Percentiles rank a stretch among this genome's conserved stretches.
phyloP scores from a whole-genome alignment of 495 filamentous ascomycete genomes.

The Aspergillus heteromorphus region DNA sequence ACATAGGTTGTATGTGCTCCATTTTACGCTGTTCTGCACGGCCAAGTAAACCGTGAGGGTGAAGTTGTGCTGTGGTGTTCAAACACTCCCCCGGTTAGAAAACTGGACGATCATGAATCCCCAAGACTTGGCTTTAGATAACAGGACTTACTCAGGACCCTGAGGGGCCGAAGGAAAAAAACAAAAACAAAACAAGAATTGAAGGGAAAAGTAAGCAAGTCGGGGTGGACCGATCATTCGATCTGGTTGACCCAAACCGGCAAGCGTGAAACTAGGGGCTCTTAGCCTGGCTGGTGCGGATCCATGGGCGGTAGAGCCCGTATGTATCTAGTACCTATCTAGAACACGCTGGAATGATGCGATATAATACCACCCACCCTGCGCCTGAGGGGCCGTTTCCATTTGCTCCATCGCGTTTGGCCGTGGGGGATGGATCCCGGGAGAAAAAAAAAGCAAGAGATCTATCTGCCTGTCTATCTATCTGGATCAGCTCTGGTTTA shows the following conservation, averaged over 20 bases:
- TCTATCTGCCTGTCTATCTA: no score
- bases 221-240: conserved; percentile 11
- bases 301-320: not conserved
- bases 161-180: not conserved
- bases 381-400: no score
- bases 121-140: not conserved
- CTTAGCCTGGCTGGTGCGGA: not conserved
- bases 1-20: no score
- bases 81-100: not conserved
- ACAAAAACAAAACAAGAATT: not conserved
- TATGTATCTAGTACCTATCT: not conserved
- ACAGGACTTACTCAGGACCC: not conserved
- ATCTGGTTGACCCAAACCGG: conserved; percentile 2
- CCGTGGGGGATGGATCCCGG: no score
- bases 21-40: no score
- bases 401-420: no score
- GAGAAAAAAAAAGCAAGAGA: no score
- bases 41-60: no score
- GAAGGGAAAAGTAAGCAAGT: not conserved
- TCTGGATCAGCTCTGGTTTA: no score
- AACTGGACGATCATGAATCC: not conserved
- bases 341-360: not conserved
- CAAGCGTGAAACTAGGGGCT: not conserved
- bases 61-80: not conserved
- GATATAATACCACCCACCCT: no score